These are phyloP conservation scores for Fusarium circinatum DNA, from an alignment of 2,329 filamentous ascomycete species.

Conservation along the genomic window DNA sequence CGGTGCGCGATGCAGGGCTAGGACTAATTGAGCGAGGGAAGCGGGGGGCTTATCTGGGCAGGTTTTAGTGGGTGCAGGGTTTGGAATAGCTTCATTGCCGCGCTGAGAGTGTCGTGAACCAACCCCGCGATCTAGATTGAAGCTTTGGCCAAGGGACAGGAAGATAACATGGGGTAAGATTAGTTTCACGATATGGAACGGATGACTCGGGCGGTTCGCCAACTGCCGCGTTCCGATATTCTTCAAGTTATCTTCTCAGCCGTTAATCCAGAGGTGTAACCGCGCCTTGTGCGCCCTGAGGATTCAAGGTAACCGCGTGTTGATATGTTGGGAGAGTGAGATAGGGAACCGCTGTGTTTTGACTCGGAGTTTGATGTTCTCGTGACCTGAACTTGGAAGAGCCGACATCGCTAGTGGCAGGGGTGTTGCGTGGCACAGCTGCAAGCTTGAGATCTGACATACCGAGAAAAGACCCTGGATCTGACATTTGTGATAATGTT, in stretches of 20 bases:
- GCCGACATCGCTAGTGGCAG: constrained; percentile 34
- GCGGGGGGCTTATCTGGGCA: not conserved
- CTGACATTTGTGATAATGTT: not conserved
- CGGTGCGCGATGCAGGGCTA: constrained; percentile 34
- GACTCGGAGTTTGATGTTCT: not conserved
- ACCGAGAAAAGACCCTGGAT: constrained; percentile 24
- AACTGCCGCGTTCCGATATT: not conserved
- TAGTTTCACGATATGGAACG: not conserved
- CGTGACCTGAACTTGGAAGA: constrained; percentile 9
- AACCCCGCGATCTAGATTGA: constrained; percentile 26
- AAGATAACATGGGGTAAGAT: not conserved
- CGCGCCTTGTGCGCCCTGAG: constrained; percentile 9
- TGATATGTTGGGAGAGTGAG: not conserved
- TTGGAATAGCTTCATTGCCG: constrained; percentile 27
- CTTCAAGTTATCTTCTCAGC: not conserved
- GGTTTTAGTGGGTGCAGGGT: not conserved
- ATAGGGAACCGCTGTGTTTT: not conserved
- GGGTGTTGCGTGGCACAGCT: constrained; percentile 24
- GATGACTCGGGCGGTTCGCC: not conserved
- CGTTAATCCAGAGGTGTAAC: not conserved
- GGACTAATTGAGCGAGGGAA: not conserved
- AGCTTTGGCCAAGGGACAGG: constrained; percentile 17
- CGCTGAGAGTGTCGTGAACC: constrained; percentile 5
- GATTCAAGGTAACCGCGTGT: not conserved
- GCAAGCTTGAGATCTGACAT: constrained; percentile 31